phyloP scores from a whole-genome alignment of 2,329 filamentous ascomycete genomes.

The Microdochium nivale region DNA sequence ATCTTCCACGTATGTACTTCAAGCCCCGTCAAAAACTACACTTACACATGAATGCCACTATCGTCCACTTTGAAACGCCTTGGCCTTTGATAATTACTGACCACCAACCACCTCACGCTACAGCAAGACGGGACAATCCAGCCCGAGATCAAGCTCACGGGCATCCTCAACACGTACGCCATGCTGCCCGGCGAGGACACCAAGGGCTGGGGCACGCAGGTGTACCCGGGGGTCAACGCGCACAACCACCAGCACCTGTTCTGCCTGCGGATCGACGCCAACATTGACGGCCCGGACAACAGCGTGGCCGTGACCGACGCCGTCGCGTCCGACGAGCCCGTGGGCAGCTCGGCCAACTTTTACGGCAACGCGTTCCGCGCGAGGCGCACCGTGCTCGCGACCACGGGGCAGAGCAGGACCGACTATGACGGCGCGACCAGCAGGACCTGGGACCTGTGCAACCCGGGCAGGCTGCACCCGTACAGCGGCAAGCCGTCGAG shows the following conservation, averaged over 20 bases:
- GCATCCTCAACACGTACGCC: constrained; percentile 85
- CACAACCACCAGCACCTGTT: constrained; percentile 97
- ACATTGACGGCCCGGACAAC: constrained; percentile 78
- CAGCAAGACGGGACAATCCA: constrained; percentile 83
- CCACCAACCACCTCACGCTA: too few species aligned
- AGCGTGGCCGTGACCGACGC: constrained; percentile 81
- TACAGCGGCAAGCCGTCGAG: constrained; percentile 76
- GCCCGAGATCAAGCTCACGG: constrained; percentile 84
- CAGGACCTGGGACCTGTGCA: constrained; percentile 85
- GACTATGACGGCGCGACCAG: constrained; percentile 76
- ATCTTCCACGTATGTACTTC: constrained; percentile 64
- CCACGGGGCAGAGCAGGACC: constrained; percentile 57
- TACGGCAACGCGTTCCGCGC: constrained; percentile 90
- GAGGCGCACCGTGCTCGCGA: constrained; percentile 71
- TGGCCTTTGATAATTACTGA: too few species aligned
- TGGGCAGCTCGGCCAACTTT: constrained; percentile 73
- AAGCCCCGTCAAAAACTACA: too few species aligned
- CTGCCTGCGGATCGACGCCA: constrained; percentile 79
- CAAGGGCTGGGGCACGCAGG: constrained; percentile 82
- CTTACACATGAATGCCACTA: too few species aligned
- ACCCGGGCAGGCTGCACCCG: constrained; percentile 75
- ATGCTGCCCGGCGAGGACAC: constrained; percentile 75
- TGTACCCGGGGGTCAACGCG: constrained; percentile 83
- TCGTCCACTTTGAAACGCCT: too few species aligned
- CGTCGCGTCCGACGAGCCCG: constrained; percentile 58